phyloP scores from a whole-genome alignment of 2,329 filamentous ascomycete species.

The Ascochyta rabiei region DNA sequence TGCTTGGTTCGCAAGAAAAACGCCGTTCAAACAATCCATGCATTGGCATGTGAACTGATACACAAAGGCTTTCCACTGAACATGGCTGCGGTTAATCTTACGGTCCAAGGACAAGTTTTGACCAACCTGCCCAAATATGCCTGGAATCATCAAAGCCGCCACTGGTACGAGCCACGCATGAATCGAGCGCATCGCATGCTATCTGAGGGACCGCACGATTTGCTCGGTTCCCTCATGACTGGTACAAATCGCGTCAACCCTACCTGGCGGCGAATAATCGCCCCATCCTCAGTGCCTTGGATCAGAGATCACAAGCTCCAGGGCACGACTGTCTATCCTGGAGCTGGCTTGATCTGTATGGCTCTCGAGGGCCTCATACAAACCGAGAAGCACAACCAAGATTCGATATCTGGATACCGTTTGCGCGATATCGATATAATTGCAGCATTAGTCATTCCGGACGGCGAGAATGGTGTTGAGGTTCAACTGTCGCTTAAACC shows the following conservation, averaged over 20 bases:
- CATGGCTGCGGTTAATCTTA: constrained; percentile 18
- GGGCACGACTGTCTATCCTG: constrained; percentile 23
- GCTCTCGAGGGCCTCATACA: constrained; percentile 13
- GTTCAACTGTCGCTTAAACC: constrained; percentile 20
- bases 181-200: constrained; percentile 24
- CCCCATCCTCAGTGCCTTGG: constrained; percentile 20
- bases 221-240: constrained; percentile 24
- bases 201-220: constrained; percentile 18
- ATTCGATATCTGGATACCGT: constrained; percentile 9
- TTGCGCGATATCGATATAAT: constrained; percentile 29
- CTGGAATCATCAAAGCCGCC: constrained; percentile 41
- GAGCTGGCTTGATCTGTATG: constrained; percentile 8
- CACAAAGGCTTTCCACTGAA: constrained; percentile 14
- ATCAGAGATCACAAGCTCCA: constrained; percentile 16
- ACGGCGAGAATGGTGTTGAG: constrained; percentile 33
- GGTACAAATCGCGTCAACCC: constrained; percentile 19
- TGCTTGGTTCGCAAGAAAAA: constrained; percentile 22
- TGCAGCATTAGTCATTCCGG: constrained; percentile 29
- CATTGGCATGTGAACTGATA: background rate
- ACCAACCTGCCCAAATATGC: constrained; percentile 40
- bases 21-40: constrained; percentile 15
- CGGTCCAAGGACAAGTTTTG: background rate
- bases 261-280: constrained; percentile 28
- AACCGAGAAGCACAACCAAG: background rate
- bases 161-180: constrained; percentile 36